Base-by-base conservation (phyloP, 768 basidiomycete genomes). In the Boletus reticuloceps region DNA sequence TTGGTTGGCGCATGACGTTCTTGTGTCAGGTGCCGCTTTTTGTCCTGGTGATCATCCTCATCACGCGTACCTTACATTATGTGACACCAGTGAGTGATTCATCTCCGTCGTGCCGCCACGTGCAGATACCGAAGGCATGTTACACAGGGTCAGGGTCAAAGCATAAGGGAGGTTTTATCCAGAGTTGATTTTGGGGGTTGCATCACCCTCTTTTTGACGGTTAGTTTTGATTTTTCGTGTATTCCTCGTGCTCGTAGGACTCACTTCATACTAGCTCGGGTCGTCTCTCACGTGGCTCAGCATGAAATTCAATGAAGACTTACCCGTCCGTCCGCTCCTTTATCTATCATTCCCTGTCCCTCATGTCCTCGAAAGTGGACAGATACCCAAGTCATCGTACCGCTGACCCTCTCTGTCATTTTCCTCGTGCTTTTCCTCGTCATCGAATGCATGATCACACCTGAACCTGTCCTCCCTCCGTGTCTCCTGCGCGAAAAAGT, bases 131-230 rank as follows among this genome's bases (percentile, higher is more conserved):
- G 10, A 37, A 9, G 7, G 27, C 39, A 19, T n/a, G 38, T 31
- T 25, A 7, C 32, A 1, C 64, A 90, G 88, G 88, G 88, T 1
- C 80, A 82, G 54, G 78, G 85, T 14, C 84, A 82, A 68, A 83
- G 78, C 50, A 63, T 84, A 0, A 80, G 71, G 51, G 87, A 91
- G 32, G 79, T 91, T 1, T 63, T 91, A 14, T 88, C 82, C 64
- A 80, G 89, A n/a, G 89, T 92, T 25, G 90, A 92, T 66, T 91
- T 89, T 61, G 82, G 81, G 5, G 90, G 90, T 0, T 88, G 80
- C 57, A 61, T 80, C 13, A 77, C 81, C 1, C 77, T 91, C 37
- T 69, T 91, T 40, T 66, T 79, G 25, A 71, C 79, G 31, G 89
- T 46, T 8, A 32, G 44, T 25, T n/a, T 20, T 38, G 1, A 12